Evolutionary conservation across 2,329 filamentous ascomycete species (phyloP).

Genomic region (Hansfordia pulvinata): DNA sequence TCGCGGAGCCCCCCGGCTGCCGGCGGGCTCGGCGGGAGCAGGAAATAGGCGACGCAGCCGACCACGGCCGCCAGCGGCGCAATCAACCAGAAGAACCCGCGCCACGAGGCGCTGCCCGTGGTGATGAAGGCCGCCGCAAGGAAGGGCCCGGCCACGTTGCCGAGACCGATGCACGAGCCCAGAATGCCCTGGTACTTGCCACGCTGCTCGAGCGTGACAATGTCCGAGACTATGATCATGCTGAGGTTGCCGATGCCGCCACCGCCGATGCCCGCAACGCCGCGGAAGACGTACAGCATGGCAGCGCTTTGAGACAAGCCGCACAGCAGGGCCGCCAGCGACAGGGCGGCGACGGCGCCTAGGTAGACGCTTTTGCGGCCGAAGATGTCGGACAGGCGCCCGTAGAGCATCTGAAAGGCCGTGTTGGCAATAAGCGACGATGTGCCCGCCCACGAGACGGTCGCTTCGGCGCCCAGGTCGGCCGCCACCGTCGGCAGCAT

Average conservation of each 20-base stretch:
- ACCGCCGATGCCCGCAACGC: slow-evolving; percentile 19
- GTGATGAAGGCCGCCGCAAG: slow-evolving; percentile 27
- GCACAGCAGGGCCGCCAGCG: slow-evolving; percentile 15
- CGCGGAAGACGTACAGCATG: slow-evolving; percentile 21
- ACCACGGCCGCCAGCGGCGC: slow-evolving; percentile 32
- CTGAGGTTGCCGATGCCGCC: slow-evolving; percentile 20
- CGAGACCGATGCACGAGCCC: slow-evolving; percentile 26
- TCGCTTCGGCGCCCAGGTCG: slow-evolving; percentile 16
- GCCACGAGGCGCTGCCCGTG: slow-evolving; percentile 11
- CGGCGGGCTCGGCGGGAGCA: slow-evolving; percentile 35
- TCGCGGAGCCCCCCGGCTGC: slow-evolving; percentile 28
- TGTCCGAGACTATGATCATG: slow-evolving; percentile 24
- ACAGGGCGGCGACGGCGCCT: slow-evolving; percentile 14
- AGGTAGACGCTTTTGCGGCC: slow-evolving; percentile 20
- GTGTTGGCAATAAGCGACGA: slow-evolving; percentile 22
- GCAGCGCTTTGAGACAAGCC: slow-evolving; percentile 16
- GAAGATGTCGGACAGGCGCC: slow-evolving; percentile 20
- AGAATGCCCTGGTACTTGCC: slow-evolving; percentile 26
- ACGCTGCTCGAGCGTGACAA: slow-evolving; percentile 19
- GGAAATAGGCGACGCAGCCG: slow-evolving; percentile 28
- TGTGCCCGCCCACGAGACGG: slow-evolving; percentile 21
- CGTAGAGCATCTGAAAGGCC: slow-evolving; percentile 20
- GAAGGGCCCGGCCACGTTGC: slow-evolving; percentile 31
- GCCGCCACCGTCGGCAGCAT: slow-evolving; percentile 21
- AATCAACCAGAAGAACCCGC: slow-evolving; percentile 29